These are phyloP conservation scores for Hippophae gyantsensis DNA, from an alignment of 306 rosid genomes.

Conservation along the genomic window DNA sequence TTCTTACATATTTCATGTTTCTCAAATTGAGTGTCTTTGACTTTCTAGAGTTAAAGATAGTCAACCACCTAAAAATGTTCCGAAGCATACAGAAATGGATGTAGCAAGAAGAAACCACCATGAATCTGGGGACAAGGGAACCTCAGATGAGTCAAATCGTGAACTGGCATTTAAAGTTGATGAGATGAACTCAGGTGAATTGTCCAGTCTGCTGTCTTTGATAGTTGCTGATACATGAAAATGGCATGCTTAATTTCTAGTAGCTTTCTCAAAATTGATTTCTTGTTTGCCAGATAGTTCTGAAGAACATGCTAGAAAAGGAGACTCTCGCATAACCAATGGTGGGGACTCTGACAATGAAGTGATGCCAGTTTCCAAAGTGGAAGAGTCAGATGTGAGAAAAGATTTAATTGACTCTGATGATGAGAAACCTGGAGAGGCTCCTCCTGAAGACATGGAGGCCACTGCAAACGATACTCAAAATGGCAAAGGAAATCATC, in stretches of 20 bases:
- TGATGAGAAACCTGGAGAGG: constrained; percentile 34
- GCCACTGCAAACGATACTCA: constrained; percentile 28
- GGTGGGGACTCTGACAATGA: constrained; percentile 43
- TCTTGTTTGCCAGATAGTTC: constrained; percentile 41
- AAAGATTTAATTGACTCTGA: constrained; percentile 35
- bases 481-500: constrained; percentile 26
- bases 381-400: constrained; percentile 23
- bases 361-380: constrained; percentile 36
- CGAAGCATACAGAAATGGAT: constrained; percentile 30
- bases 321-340: constrained; percentile 24
- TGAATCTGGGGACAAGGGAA: constrained; percentile 51
- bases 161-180: constrained; percentile 39
- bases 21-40: constrained; percentile 16
- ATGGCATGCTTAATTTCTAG: neutral
- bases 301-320: constrained; percentile 42
- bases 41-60: constrained; percentile 52
- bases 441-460: constrained; percentile 33
- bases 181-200: constrained; percentile 56
- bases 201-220: constrained; percentile 12
- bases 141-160: constrained; percentile 45
- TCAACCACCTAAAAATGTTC: constrained; percentile 44
- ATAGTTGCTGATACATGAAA: constrained; percentile 1
- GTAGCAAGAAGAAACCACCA: constrained; percentile 28
- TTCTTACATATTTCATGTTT: constrained; percentile 7
- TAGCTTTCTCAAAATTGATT: constrained; percentile 5